Evolutionary conservation across 1,284 basidiomycete species (phyloP), one percentile per base, ranked within the genome.

Genomic region (Cryptococcus sp.): DNA sequence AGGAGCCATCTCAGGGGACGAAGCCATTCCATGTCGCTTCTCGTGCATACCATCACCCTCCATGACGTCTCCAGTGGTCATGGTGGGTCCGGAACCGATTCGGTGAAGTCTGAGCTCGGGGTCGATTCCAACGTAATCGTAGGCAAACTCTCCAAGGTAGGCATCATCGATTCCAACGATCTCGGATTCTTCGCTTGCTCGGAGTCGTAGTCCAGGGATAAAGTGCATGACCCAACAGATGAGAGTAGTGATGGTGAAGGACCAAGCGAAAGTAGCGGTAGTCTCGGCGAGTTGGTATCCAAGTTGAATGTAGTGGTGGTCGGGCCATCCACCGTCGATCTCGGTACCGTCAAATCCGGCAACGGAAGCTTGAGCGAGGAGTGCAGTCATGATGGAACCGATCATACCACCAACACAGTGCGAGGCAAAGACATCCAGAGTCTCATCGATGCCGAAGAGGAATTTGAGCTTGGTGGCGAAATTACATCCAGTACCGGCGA

Each of bases 61-160:
- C 42, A 66, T 37, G 28, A 63, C 64, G 45, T 63, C 64, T 7
- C 62, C 62, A 7, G 55, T 52, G 21, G 59, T 56, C 16, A 61
- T 36, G 18, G 39, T 28, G 16, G 61, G 63, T 49, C 61, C 60
- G 13, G 65, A 67, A n/a, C 70, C 67, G 49, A 66, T 52, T 43
- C 67, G 65, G 64, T 69, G 69, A 16, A 73, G 53, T 45, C 68
- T 61, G n/a, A 81, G 68, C 69, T 85, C 83, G 44, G 79, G 76
- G 61, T 88, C 86, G 54, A 88, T 59, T 23, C 67, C 71, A 44
- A 73, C 87, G 62, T 89, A 91, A 76, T 92, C 88, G 71, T 91
- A 91, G n/a, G 87, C 87, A 62, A 85, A 91, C 77, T 97, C 93
- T 64, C 93, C 93, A 80, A 96, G 86, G 78, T 93, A 88, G 13